These are phyloP conservation scores for Kluyveromyces sp. DNA, from an alignment of 1,139 yeast genomes.

Conservation along the genomic window DNA sequence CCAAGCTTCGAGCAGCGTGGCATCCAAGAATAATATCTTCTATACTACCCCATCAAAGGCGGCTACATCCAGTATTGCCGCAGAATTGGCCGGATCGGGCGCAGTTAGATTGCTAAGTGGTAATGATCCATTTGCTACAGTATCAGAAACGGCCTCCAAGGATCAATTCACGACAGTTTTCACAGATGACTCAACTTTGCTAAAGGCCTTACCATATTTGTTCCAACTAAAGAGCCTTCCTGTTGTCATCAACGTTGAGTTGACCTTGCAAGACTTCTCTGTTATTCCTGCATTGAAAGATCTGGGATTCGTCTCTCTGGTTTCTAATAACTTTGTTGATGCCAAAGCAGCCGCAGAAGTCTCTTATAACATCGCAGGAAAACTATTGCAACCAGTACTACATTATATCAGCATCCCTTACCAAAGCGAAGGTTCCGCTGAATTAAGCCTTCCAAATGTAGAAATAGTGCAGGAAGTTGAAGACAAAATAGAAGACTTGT, in stretches of 20 bases:
- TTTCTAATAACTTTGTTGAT: slow-evolving; percentile 54
- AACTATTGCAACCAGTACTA: slow-evolving; percentile 48
- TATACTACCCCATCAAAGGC: slow-evolving; percentile 18
- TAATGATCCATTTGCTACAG: slow-evolving; percentile 25
- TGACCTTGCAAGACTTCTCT: slow-evolving; percentile 52
- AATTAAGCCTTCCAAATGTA: neutral
- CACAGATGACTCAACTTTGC: slow-evolving; percentile 46
- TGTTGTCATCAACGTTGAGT: slow-evolving; percentile 55
- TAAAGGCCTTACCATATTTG: slow-evolving; percentile 54
- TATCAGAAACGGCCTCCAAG: slow-evolving; percentile 11
- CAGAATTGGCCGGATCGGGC: slow-evolving; percentile 6
- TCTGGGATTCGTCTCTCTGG: slow-evolving; percentile 51
- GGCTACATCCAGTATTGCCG: slow-evolving; percentile 7
- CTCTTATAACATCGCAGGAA: slow-evolving; percentile 49
- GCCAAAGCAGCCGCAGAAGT: slow-evolving; percentile 42
- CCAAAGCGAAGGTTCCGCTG: slow-evolving; percentile 17
- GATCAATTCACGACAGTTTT: slow-evolving; percentile 27
- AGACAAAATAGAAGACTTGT: neutral
- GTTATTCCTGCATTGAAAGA: slow-evolving; percentile 65
- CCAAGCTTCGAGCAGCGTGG: neutral
- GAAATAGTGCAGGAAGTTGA: neutral
- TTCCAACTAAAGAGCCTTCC: slow-evolving; percentile 39
- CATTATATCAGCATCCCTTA: slow-evolving; percentile 48
- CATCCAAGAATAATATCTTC: slow-evolving; percentile 7
- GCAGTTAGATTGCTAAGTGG: slow-evolving; percentile 17